Percentiles rank a stretch among this genome's conserved stretches.
These are phyloP conservation scores for Domatiomyces catenatus DNA, from an alignment of 2,329 filamentous ascomycete genomes.

Conservation along the genomic window DNA sequence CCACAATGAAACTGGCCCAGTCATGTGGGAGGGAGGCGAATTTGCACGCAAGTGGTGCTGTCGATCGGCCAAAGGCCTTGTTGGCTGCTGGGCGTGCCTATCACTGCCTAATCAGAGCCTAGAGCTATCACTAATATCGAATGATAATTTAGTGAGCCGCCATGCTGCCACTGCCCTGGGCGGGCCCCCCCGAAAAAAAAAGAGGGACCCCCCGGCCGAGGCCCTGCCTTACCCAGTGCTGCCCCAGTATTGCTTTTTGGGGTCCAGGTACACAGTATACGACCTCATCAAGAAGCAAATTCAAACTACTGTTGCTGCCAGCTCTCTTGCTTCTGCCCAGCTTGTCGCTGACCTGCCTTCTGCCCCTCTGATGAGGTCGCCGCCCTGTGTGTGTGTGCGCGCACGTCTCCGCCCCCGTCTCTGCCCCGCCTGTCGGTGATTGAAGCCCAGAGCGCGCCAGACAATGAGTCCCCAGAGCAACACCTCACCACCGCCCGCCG, in stretches of 20 bases:
- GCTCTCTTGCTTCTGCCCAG: not conserved
- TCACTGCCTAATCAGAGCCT: not conserved
- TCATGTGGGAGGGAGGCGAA: not conserved
- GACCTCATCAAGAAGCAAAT: not conserved
- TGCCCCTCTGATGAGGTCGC: not conserved
- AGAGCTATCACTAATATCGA: not conserved
- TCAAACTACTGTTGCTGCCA: not conserved
- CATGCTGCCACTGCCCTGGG: not conserved
- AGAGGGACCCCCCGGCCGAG: not conserved
- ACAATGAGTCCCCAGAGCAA: not conserved
- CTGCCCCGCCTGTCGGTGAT: not conserved
- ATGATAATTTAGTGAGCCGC: not conserved
- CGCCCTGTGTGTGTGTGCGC: not conserved
- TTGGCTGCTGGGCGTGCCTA: not conserved
- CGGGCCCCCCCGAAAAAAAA: not conserved
- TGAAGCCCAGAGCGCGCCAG: not conserved
- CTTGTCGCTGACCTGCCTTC: not conserved
- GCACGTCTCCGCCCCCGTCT: not conserved
- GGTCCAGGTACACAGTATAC: not conserved
- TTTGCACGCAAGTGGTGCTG: not conserved
- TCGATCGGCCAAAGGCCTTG: not conserved
- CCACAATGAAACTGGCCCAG: not conserved
- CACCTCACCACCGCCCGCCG: not conserved
- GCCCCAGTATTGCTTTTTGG: not conserved
- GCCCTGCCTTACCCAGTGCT: not conserved